A percentile compares a stretch with the other conserved stretches of the same genome.
Conservation (phyloP, 192 early-diverging fungal species). For the Backusella tarrabulga region DNA sequence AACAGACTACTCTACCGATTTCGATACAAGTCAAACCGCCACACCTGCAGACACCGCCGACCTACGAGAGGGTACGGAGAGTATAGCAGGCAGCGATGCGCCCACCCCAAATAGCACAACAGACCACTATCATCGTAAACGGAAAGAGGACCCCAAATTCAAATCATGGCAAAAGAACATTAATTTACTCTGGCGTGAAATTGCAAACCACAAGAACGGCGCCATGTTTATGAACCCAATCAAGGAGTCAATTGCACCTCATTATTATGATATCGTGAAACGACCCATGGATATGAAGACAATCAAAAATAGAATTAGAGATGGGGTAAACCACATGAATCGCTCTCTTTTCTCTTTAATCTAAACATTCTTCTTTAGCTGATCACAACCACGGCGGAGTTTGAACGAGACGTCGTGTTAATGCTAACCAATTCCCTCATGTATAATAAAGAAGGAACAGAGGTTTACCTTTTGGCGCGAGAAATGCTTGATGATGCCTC, state of each 20-base stretch:
- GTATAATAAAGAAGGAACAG: conserved; percentile 84
- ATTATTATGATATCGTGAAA: conserved; percentile 77
- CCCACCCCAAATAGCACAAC: conserved; percentile 8
- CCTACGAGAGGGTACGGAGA: not conserved
- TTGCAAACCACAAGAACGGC: conserved; percentile 84
- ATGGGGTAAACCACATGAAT: conserved; percentile 56
- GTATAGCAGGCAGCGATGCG: conserved; percentile 11
- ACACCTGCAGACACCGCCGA: conserved; percentile 2
- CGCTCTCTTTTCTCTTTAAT: not conserved
- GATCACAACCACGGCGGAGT: conserved; percentile 80
- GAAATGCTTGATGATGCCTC: conserved; percentile 80
- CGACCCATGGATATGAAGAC: conserved; percentile 84
- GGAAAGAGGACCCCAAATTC: conserved; percentile 45
- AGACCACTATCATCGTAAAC: conserved; percentile 28
- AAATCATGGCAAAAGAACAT: conserved; percentile 82
- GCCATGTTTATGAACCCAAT: conserved; percentile 81
- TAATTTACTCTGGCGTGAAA: conserved; percentile 75
- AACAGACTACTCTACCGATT: conserved; percentile 3
- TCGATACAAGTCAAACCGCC: conserved; percentile 1
- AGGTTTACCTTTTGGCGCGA: conserved; percentile 81
- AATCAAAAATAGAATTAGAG: conserved; percentile 82
- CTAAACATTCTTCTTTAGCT: conserved; percentile 42
- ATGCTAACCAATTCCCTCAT: conserved; percentile 90
- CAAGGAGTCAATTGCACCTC: conserved; percentile 76
- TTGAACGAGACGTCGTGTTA: conserved; percentile 87